These are phyloP conservation scores for Nissolia schottii DNA, from an alignment of 306 rosid species.

Conservation along the genomic window DNA sequence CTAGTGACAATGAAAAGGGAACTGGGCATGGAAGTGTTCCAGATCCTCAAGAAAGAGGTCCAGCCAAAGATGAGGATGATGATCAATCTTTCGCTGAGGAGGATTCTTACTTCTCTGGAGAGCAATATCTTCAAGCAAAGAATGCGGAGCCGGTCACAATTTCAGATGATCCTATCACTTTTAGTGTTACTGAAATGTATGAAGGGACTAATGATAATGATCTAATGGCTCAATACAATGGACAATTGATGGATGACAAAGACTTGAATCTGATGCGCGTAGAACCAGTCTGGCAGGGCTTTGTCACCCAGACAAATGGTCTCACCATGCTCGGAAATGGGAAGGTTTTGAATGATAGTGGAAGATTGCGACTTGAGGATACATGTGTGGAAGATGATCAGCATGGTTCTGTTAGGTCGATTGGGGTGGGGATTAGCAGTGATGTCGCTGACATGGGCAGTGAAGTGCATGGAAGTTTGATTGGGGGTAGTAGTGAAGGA, in stretches of 20 bases:
- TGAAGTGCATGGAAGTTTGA: conserved; percentile 87
- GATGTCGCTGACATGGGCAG: conserved; percentile 86
- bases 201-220: conserved; percentile 63
- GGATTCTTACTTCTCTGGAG: conserved; percentile 91
- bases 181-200: conserved; percentile 64
- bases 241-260: conserved; percentile 86
- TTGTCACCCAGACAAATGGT: conserved; percentile 80
- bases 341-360: conserved; percentile 53
- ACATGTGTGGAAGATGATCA: conserved; percentile 78
- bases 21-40: conserved; percentile 84
- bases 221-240: conserved; percentile 80
- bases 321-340: conserved; percentile 75
- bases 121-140: conserved; percentile 71
- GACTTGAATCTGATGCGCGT: conserved; percentile 80
- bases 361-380: conserved; percentile 58
- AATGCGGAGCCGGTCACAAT: conserved; percentile 60
- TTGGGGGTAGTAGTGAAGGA: conserved; percentile 85
- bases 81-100: conserved; percentile 97
- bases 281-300: conserved; percentile 96
- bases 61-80: conserved; percentile 84
- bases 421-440: conserved; percentile 93
- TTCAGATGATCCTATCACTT: conserved; percentile 68
- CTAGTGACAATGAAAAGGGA: conserved; percentile 96
- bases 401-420: conserved; percentile 89
- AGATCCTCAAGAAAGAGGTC: conserved; percentile 73